These are phyloP conservation scores for Daldinia loculata DNA, from an alignment of 495 filamentous ascomycete genomes.

Conservation along the genomic window DNA sequence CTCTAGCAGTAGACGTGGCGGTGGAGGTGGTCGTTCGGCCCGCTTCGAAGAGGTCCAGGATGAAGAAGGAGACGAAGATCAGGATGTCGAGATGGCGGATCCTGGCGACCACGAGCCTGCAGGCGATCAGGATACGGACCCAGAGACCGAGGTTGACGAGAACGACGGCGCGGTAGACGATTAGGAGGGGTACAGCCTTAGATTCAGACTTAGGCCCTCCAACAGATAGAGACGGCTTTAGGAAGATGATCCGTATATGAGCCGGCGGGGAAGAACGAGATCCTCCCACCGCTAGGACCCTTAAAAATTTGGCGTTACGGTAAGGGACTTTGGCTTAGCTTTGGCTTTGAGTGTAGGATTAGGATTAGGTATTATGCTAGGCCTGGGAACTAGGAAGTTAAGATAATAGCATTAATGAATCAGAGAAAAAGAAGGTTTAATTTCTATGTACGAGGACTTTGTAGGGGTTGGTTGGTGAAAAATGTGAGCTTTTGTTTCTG, in stretches of 20 bases:
- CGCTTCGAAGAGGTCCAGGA: slow-evolving; percentile 43
- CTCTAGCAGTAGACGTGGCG: slow-evolving; percentile 10
- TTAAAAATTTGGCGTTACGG: slow-evolving; percentile 9
- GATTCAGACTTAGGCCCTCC: too few relatives aligned
- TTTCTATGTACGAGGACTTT: neutral
- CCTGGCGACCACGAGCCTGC: slow-evolving; percentile 41
- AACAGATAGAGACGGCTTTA: too few relatives aligned
- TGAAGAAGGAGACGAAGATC: slow-evolving; percentile 43
- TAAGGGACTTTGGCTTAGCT: neutral
- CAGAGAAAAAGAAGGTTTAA: neutral
- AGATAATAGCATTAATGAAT: slow-evolving; percentile 3
- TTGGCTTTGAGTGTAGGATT: slow-evolving; percentile 1
- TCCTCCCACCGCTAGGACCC: neutral
- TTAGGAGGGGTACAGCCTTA: neutral
- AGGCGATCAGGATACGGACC: slow-evolving; percentile 48
- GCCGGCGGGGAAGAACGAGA: too few relatives aligned
- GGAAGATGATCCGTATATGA: too few relatives aligned
- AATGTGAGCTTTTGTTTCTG: neutral
- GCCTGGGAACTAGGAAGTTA: neutral
- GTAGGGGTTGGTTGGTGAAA: neutral
- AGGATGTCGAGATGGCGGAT: slow-evolving; percentile 47
- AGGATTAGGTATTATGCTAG: neutral
- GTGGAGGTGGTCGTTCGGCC: slow-evolving; percentile 29
- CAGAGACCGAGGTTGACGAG: slow-evolving; percentile 54
- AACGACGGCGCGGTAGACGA: slow-evolving; percentile 31